These are phyloP conservation scores for Rhynchospora breviuscula DNA, from an alignment of 176 grass and related monocot genomes.

Conservation along the genomic window DNA sequence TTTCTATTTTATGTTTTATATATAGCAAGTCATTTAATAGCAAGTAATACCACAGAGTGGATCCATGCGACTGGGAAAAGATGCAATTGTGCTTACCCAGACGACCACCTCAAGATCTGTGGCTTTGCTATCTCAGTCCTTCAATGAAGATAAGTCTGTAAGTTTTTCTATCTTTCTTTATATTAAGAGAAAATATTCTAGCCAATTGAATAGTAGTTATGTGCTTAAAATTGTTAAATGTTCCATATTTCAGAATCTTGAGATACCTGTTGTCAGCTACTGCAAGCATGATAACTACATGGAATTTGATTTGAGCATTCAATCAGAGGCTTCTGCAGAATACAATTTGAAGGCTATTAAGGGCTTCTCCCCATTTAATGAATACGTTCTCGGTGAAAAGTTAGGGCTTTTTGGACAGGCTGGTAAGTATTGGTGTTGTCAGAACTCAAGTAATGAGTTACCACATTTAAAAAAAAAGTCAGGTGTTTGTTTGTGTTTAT, in stretches of 20 bases:
- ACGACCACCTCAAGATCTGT: conserved; percentile 65
- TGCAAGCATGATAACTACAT: conserved; percentile 63
- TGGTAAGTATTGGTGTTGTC: background rate
- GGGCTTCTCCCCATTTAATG: conserved; percentile 78
- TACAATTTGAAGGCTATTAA: conserved; percentile 67
- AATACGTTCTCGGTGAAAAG: conserved; percentile 86
- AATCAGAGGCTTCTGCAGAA: conserved; percentile 54
- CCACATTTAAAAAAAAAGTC: background rate
- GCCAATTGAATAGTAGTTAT: background rate
- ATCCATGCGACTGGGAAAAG: conserved; percentile 90
- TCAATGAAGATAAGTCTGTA: conserved; percentile 72
- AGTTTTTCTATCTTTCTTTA: background rate
- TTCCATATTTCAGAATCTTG: conserved; percentile 57
- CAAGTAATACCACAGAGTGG: conserved; percentile 56
- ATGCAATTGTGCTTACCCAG: conserved; percentile 84
- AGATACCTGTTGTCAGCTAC: conserved; percentile 80
- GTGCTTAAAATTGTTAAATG: background rate
- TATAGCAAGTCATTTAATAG: conserved; percentile 9
- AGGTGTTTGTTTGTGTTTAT: background rate
- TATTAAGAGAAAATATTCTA: background rate
- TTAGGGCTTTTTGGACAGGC: conserved; percentile 60
- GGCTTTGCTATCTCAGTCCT: conserved; percentile 76
- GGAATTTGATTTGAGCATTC: conserved; percentile 73
- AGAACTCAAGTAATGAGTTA: background rate
- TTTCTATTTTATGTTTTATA: background rate